Percentiles rank a stretch among this genome's conserved stretches.
Conservation (phyloP, 306 rosid species). For the Sphenostylis stenocarpa region DNA sequence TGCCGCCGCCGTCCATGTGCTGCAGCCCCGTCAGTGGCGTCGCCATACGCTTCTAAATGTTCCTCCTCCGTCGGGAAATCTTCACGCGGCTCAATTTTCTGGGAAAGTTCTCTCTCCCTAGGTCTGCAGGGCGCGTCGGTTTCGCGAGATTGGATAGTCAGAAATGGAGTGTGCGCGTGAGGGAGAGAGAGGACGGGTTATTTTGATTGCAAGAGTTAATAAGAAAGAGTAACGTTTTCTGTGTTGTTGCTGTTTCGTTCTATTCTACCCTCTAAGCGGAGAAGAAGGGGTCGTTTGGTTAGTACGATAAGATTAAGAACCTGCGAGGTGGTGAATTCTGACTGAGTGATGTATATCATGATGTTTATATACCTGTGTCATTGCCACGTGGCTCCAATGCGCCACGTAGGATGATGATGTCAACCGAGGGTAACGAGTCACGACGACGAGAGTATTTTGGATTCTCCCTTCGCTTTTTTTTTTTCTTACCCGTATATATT, state of each 20-base stretch:
- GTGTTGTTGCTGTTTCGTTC: neutral
- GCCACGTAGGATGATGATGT: slow-evolving; percentile 55
- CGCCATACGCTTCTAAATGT: slow-evolving; percentile 48
- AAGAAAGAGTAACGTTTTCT: slow-evolving; percentile 21
- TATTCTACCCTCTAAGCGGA: slow-evolving; percentile 19
- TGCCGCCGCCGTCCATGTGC: slow-evolving; percentile 65
- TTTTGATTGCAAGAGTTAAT: slow-evolving; percentile 19
- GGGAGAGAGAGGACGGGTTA: neutral
- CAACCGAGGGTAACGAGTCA: neutral
- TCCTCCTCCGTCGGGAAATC: slow-evolving; percentile 13
- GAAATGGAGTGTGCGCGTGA: neutral
- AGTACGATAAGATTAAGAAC: slow-evolving; percentile 38
- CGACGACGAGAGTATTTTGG: neutral
- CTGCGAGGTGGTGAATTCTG: slow-evolving; percentile 20
- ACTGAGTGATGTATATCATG: neutral
- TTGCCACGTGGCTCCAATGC: slow-evolving; percentile 46
- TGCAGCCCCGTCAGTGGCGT: slow-evolving; percentile 73
- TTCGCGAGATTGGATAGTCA: neutral
- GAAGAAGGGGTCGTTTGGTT: slow-evolving; percentile 34
- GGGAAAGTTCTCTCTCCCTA: slow-evolving; percentile 33
- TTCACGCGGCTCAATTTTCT: slow-evolving; percentile 26
- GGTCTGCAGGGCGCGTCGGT: neutral
- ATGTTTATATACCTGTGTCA: slow-evolving; percentile 26
- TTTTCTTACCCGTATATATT: neutral
- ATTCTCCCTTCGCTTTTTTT: neutral